Conservation (phyloP, 1,284 basidiomycete species). For the Naganishia liquefaciens region DNA sequence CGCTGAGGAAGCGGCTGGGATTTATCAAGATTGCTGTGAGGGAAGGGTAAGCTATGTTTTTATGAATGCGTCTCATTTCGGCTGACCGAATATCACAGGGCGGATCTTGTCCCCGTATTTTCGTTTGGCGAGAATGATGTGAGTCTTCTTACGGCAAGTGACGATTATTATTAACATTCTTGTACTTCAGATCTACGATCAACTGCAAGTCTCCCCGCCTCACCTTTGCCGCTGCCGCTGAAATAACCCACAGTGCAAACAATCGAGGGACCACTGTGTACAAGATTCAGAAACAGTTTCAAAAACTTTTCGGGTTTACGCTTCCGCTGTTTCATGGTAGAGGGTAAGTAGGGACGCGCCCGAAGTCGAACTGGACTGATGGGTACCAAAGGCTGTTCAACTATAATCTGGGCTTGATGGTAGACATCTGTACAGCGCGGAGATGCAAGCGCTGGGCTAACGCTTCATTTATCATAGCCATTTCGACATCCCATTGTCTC, state of each 20-base stretch:
- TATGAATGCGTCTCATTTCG: constrained; percentile 18
- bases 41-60: constrained; percentile 65
- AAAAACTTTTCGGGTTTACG: constrained; percentile 90
- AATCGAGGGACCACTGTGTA: constrained; percentile 88
- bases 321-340: constrained; percentile 92
- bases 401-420: constrained; percentile 68
- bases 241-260: constrained; percentile 60
- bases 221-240: not conserved
- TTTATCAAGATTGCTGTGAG: constrained; percentile 97
- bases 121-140: constrained; percentile 99
- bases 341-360: constrained; percentile 55
- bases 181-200: constrained; percentile 76
- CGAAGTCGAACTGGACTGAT: not conserved
- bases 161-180: constrained; percentile 13
- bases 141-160: constrained; percentile 45
- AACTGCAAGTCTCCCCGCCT: constrained; percentile 62
- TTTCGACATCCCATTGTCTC: constrained; percentile 92
- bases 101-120: constrained; percentile 90
- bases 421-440: constrained; percentile 16
- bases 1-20: constrained; percentile 76
- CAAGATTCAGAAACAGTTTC: constrained; percentile 83
- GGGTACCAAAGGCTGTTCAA: constrained; percentile 64
- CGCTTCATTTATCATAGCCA: constrained; percentile 58
- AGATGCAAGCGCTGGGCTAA: too few relatives aligned
- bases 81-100: constrained; percentile 57